Evolutionary conservation across 805 yeast species (phyloP), one percentile per base, ranked within the genome.

Genomic region (Saturnispora hagleri): DNA sequence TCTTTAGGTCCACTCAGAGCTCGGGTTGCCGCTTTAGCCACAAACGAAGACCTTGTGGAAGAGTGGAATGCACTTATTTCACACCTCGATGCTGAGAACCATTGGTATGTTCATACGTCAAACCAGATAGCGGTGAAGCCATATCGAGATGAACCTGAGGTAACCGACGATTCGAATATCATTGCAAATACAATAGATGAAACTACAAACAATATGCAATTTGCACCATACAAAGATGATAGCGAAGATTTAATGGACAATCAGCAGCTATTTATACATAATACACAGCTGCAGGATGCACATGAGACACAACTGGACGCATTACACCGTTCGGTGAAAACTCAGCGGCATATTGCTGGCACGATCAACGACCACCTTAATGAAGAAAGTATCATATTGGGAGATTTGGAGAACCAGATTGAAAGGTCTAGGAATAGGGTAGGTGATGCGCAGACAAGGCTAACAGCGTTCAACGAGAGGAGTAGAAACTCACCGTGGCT

Each of bases 351-450:
- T 1, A 64, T 80, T 44, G 74, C 82, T 2, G 40, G 71, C 9
- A 70, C 66, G 33, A 79, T 80, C 12, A 69, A 77, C 52, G 66
- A 64, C 5, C 84, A 80, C 55, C 59, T 79, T 9, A 67, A 64
- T 12, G 73, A 73, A 4, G 83, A 79, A 47, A 68, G 77, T 60
- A 73, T 72, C 24, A 55, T 79, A 15, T 58, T 79, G 27, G 71
- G 71, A 33, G 84, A 79, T 57, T 59, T 79, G 38, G 84, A 80
- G 55, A 61, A 62, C 24, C 74, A 74, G 41, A 62, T 79, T 18
- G 75, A 72, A 46, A 57, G 64, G 33, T 68, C 74, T n/a, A 74
- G 72, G 26, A 59, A 68, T 35, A 68, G 71, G 36, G 58, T 79
- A 13, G 57, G 60, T 3, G 62, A 72, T 33, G 81, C 82, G 0